Base-by-base conservation (phyloP, 179 eudicot genomes). In the Beta macrorhiza region DNA sequence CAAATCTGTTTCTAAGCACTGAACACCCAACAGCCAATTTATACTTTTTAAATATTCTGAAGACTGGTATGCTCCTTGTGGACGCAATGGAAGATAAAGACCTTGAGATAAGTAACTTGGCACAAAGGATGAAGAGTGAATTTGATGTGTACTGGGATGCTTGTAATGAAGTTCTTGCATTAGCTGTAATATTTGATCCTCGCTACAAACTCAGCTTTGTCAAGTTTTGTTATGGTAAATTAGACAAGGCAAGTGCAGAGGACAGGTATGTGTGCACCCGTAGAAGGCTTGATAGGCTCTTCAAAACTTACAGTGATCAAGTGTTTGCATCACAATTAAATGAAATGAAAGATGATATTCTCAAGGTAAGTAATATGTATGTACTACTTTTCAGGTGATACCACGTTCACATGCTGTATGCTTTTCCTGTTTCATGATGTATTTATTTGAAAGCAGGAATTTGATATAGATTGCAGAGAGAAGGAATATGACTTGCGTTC, bases 121-220 rank as follows among this genome's bases (percentile, higher is more conserved):
- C 82, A 9, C 69, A 25, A 72, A 79, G 17, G 59, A 14, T 71
- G 70, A 79, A 79, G 77, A 20, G 29, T 19, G 32, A 49, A 79
- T 79, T 71, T 71, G 82, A 79, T 22, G 51, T 71, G 68, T 79
- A 71, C 20, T 79, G 82, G 82, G 82, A 59, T 53, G 32, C 68
- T 16, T 70, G 20, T 61, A 7, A 67, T 72, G 51, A 67, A n/a
- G 58, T 72, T 71, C 61, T 79, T 61, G 77, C 82, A 16, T 72
- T 72, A 45, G 81, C 81, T 58, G 70, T 70, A 15, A 25, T 70
- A 70, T 79, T 79, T 70, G 81, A 79, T 79, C 81, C 81, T 52
- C 81, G 76, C 44, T 70, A 71, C 70, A 79, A 79, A 61, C 37
- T 79, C 32, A 64, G 55, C 53, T 71, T 58, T 14, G 57, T 79